These are phyloP conservation scores for Kitagawia praeruptora DNA, from an alignment of 129 eudicot species.

Conservation along the genomic window DNA sequence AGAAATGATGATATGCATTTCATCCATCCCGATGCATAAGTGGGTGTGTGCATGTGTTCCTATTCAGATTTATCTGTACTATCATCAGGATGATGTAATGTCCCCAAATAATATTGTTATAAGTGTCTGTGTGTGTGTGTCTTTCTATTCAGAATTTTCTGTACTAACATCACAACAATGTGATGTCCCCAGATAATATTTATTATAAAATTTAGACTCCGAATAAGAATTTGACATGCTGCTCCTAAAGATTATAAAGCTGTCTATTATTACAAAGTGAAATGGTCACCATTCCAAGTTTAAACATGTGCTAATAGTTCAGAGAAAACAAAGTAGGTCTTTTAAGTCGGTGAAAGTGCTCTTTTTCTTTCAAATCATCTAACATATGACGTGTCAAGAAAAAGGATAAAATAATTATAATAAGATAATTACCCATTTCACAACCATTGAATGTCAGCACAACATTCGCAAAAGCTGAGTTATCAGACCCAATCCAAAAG, in stretches of 20 bases:
- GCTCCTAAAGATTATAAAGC: neutral
- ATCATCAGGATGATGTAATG: neutral
- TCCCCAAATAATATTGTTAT: neutral
- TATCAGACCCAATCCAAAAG: slow-evolving; percentile 78
- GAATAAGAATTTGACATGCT: neutral
- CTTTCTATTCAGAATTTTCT: neutral
- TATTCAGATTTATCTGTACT: neutral
- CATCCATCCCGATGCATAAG: neutral
- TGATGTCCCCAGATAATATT: neutral
- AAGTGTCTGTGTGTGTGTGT: neutral
- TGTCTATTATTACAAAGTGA: neutral
- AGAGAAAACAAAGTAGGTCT: neutral
- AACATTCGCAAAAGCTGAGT: slow-evolving; percentile 76
- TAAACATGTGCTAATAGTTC: neutral
- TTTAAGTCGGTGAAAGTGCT: neutral
- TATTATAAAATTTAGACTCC: neutral
- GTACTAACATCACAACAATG: neutral
- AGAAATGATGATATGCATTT: neutral
- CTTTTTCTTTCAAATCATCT: neutral
- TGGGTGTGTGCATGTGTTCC: neutral
- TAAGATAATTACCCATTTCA: slow-evolving; percentile 62
- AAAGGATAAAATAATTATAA: neutral
- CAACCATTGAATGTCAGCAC: slow-evolving; percentile 74
- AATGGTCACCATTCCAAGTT: neutral
- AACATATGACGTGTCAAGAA: neutral